These are phyloP conservation scores for Apiospora aurea DNA, from an alignment of 2,329 filamentous ascomycete species.

Conservation along the genomic window DNA sequence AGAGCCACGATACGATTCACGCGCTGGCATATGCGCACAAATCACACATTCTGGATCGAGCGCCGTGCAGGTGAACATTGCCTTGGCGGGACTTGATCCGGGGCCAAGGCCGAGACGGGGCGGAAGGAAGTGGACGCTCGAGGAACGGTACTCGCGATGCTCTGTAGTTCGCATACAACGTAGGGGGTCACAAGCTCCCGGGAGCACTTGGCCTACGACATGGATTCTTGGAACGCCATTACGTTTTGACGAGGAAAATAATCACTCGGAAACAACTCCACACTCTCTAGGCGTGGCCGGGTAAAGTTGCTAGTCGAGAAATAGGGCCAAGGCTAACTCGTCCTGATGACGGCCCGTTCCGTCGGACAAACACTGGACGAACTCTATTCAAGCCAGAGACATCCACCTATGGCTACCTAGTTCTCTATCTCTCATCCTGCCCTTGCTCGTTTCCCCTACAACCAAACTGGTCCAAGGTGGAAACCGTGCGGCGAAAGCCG, in stretches of 20 bases:
- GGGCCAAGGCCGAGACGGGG: conserved; percentile 1
- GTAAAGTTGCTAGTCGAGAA: conserved; percentile 3
- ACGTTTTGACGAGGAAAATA: neutral
- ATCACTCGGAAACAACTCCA: neutral
- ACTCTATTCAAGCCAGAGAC: neutral
- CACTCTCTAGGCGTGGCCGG: neutral
- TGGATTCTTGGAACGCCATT: neutral
- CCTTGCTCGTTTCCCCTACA: neutral
- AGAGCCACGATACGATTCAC: neutral
- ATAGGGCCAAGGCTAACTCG: neutral
- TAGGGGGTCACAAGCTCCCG: neutral
- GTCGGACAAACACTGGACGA: neutral
- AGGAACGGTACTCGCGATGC: neutral
- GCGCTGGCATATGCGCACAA: neutral
- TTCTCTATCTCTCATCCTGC: neutral
- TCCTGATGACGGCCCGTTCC: neutral
- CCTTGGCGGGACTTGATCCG: conserved; percentile 1
- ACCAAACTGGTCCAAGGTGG: neutral
- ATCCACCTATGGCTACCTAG: neutral
- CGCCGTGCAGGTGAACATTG: neutral
- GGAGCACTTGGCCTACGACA: neutral
- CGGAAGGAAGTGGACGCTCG: neutral
- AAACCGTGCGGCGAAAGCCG: neutral
- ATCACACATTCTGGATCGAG: neutral
- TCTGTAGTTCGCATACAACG: neutral